Evolutionary conservation across 1,284 basidiomycete species (phyloP).

Genomic region (Ganoderma sinense): DNA sequence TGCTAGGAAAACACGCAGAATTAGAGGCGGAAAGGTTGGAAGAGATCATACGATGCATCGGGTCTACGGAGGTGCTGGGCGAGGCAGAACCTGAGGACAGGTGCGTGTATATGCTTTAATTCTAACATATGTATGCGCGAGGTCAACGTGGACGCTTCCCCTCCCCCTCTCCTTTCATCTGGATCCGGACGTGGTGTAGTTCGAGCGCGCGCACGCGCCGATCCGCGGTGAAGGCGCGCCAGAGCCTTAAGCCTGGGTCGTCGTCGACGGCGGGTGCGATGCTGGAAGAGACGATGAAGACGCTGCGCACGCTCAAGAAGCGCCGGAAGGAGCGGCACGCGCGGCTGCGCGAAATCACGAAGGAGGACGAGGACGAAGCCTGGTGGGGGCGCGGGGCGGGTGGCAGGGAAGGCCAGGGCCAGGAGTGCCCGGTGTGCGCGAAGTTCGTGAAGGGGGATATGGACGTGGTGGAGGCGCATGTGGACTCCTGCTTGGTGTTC

Average conservation of each 20-base stretch:
- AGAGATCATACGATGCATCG: slow-evolving; percentile 67
- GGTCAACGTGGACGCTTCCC: not conserved
- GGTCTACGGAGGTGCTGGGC: slow-evolving; percentile 53
- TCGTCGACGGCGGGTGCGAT: slow-evolving; percentile 42
- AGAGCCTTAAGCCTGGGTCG: slow-evolving; percentile 48
- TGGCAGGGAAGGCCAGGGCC: slow-evolving; percentile 44
- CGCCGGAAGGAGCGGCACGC: slow-evolving; percentile 69
- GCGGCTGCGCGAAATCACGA: slow-evolving; percentile 68
- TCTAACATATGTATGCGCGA: no score
- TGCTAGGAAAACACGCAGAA: slow-evolving; percentile 66
- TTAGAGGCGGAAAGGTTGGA: slow-evolving; percentile 74
- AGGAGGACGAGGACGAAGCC: slow-evolving; percentile 60
- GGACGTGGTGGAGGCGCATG: slow-evolving; percentile 78
- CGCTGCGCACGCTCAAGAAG: slow-evolving; percentile 63
- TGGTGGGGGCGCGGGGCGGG: slow-evolving; percentile 38
- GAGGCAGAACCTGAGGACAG: slow-evolving; percentile 55
- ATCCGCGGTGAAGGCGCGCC: slow-evolving; percentile 72
- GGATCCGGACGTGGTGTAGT: slow-evolving; percentile 13
- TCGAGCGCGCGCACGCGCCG: slow-evolving; percentile 49
- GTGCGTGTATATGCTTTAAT: slow-evolving; percentile 42
- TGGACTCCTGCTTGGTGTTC: slow-evolving; percentile 76
- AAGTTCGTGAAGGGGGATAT: slow-evolving; percentile 64
- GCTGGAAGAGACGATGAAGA: slow-evolving; percentile 56
- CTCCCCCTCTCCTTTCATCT: not conserved
- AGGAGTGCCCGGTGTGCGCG: slow-evolving; percentile 73